Base-by-base conservation (phyloP, 371 early-diverging fungal genomes). In the Dichotomocladium elegans region DNA sequence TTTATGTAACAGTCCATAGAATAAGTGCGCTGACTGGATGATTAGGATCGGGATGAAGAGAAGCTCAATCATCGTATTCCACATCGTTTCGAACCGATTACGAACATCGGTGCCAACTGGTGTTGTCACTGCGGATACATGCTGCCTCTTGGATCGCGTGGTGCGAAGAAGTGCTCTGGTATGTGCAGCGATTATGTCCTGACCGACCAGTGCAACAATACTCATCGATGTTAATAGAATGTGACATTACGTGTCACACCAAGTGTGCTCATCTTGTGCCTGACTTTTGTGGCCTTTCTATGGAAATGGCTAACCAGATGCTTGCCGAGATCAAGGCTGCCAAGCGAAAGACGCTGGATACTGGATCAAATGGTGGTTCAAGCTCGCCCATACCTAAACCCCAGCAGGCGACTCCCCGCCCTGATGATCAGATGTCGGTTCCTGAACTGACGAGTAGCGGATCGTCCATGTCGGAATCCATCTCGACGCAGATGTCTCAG, bases 101-200 rank as follows among this genome's bases (percentile, higher is more conserved):
- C 88, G 24, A 88, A 84, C 53, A 77, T 91, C 44, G 87, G 86
- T 31, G 88, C 93, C 35, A 85, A 85, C 58, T 99, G 96, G 95
- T 99, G 99, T 72, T 88, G 88, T 63, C 99, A 99, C 75, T 99
- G 99, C 80, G 99, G 99, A 40, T 87, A 88, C 48, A 89, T 94
- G 85, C 87, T 99, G 27, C 85, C 94, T 6, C 66, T 96, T 7
- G 92, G 94, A 12, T 83, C 86, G 9, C 74, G 79, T 51, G 82
- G 83, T 12, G 72, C 82, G 24, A 89, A 86, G 62, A 72, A 74
- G 49, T 89, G 88, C 60, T 73, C 80, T 29, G 64, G 72, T 70
- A 64, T 43, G 43, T 15, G 12, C n/a, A n/a, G 21, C n/a, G n/a
- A n/a, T n/a, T n/a, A n/a, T n/a, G n/a, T n/a, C n/a, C n/a, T n/a